Base-by-base conservation (phyloP, 441 rosid genomes). In the Gossypium gossypioides region DNA sequence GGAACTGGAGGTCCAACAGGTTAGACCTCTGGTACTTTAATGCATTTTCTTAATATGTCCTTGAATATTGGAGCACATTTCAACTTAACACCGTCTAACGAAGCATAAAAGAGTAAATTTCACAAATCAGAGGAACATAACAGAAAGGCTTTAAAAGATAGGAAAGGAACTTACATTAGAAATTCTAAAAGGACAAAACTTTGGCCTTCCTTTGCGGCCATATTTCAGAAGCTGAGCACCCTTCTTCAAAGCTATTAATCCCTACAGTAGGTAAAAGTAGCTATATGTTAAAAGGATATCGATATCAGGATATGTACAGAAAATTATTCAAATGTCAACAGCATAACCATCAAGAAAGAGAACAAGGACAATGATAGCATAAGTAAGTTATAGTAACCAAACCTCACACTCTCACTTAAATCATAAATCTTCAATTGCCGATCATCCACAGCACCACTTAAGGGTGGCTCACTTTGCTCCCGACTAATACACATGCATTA, bases 131-230 rank as follows among this genome's bases (percentile, higher is more conserved):
- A 60, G 63, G 12, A 76, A 44, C 42, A 44, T 34, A 57, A 7
- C 18, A 29, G 27, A 64, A 79, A 54, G 19, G 9, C 12, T 62
- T 62, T 24, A 18, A 40, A 54, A 42, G 15, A 61, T 12, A 10
- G 27, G 48, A 60, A 50, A 22, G 42, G 65, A 76, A 80, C 99
- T 87, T 86, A 92, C 99, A 81, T 72, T 84, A 74, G 99, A 92
- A 66, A 94, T 85, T 88, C 94, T 88, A 78, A 95, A 92, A 15
- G 89, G 89, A 77, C 85, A 94, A 82, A 94, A 89, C 81, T 91
- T 91, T 3, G 97, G 98, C 81, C 89, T 94, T 77, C 96, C 98
- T 81, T 94, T 89, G 12, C 91, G 94, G 84, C 97, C 97, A 91
- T 90, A 90, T 80, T 92, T 95, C 79, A 89, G 83, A 79, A 95